A percentile compares a stretch with the other conserved stretches of the same genome.
phyloP scores from a whole-genome alignment of 768 basidiomycete genomes.

The Kondoa malvinella region DNA sequence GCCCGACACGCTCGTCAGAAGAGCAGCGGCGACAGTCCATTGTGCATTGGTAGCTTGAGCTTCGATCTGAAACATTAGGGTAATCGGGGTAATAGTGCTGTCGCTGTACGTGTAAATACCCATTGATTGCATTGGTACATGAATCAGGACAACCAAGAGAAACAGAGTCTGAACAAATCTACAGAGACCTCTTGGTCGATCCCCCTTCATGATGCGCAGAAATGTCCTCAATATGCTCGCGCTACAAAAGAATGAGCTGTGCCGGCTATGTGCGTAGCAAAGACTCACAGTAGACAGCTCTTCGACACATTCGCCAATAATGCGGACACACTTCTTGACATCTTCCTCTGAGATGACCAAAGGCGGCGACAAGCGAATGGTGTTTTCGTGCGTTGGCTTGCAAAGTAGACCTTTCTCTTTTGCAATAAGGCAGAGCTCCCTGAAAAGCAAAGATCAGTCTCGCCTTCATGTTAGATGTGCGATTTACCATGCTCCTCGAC shows the following conservation, averaged over 20 bases:
- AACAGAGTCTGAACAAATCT: neutral
- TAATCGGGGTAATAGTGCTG: too few species aligned
- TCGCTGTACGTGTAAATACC: too few species aligned
- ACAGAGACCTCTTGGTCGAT: neutral
- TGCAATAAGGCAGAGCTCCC: constrained; percentile 82
- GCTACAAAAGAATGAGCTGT: neutral
- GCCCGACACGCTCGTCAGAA: too few species aligned
- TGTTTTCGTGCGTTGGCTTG: constrained; percentile 89
- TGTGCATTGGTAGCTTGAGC: too few species aligned
- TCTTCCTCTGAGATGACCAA: constrained; percentile 84
- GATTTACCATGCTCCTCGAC: constrained; percentile 80
- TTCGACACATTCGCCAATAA: constrained; percentile 56
- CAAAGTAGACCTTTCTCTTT: constrained; percentile 83
- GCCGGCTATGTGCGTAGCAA: neutral
- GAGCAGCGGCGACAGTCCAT: too few species aligned
- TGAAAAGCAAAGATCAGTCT: too few species aligned
- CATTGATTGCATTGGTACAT: too few species aligned
- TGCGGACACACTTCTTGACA: constrained; percentile 50
- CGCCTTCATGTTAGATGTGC: too few species aligned
- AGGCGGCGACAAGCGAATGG: constrained; percentile 90
- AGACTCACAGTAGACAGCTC: constrained; percentile 57
- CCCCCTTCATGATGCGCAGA: neutral
- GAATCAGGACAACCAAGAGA: too few species aligned
- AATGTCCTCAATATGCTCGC: neutral
- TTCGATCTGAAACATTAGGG: too few species aligned